Evolutionary conservation across 2,329 filamentous ascomycete genomes (phyloP), one percentile per base, ranked within the genome.

Genomic region (Phaeosphaeria sp.): DNA sequence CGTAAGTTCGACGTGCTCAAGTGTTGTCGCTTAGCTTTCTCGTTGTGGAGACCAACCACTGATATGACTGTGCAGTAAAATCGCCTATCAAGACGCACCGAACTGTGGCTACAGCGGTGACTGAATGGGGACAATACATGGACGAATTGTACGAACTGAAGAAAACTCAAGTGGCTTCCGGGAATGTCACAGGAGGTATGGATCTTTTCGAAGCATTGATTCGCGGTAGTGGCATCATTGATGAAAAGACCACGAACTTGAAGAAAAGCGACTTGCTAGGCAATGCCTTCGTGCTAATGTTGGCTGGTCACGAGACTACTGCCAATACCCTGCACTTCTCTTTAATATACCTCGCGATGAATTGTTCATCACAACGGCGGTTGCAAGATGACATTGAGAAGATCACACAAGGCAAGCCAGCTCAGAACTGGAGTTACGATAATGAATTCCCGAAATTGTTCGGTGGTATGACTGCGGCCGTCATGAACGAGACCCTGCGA

Each of bases 291-390:
- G 81, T 84, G 49, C 78, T 86, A 59, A 83, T 85, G 59, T 81
- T 93, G 1, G 91, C 91, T 0, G 91, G 91, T 13, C 91, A 95
- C 75, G 91, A 95, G 76, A 93, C 91, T 1, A 90, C 90, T 1
- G 91, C 91, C 48, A 92, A 91, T 74, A 84, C 86, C 3, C 81
- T 93, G 40, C 89, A 93, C 77, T 93, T 91, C 72, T 83, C 87
- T 2, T 77, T 93, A 3, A 72, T 92, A 36, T 83, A 87, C 65
- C 83, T 94, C 6, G 91, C 91, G 15, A 84, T 87, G 66, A 84
- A 89, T 66, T 86, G 86, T 6, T 76, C 80, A 1, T 84, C 84
- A 1, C 91, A 95, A 70, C 83, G 85, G 22, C 81, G 81, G 6
- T 77, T 94, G 3, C 91, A 94, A 66, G 78, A 82, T 45, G 91